Evolutionary conservation across 2,329 filamentous ascomycete species (phyloP), one percentile per base, ranked within the genome.

Genomic region (Monilinia fructicola): DNA sequence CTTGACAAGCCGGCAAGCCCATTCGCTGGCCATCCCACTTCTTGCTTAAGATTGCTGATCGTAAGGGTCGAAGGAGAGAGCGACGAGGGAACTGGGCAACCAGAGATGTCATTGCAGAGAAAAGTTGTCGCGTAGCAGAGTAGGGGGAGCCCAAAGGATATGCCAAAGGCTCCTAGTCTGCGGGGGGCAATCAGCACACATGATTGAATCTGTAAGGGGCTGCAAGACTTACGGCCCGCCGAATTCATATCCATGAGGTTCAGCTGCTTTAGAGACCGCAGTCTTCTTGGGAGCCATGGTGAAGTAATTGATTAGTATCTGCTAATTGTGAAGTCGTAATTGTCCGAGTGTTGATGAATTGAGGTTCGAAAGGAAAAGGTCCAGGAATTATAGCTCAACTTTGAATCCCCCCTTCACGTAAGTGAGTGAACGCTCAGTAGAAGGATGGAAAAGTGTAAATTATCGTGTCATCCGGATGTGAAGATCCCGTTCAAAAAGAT

Each of bases 31-130:
- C 93, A 97, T 72, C 90, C 92, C 54, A 92, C 86, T 75, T 97
- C 92, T 65, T 81, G 77, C 81, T 94, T 95, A 72, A 97, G 80
- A 73, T 86, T 85, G 26, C 89, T 85, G 58, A 93, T 80, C 53
- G 87, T 87, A 68, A 97, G 80, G 11, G 85, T 90, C 66, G 84
- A 87, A 42, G 91, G 93, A 71, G 84, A 83, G 48, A 96, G 84
- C 11, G 94, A 83, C 4, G 91, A 92, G 4, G 93, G 92, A 3
- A 91, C 89, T 56, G 94, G 95, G 76, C 95, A 98, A 67, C 95
- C 94, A 11, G 92, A 90, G 70, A 96, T 82, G 77, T 98, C 93
- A 80, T 97, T 98, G 84, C 94, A 97, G 74, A 90, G 82, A 76
- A 97, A 96, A 56, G 88, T 84, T 76, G 94, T 89, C 73, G 88